phyloP scores from a whole-genome alignment of 2,329 filamentous ascomycete genomes.

The Leptographium lundbergii region DNA sequence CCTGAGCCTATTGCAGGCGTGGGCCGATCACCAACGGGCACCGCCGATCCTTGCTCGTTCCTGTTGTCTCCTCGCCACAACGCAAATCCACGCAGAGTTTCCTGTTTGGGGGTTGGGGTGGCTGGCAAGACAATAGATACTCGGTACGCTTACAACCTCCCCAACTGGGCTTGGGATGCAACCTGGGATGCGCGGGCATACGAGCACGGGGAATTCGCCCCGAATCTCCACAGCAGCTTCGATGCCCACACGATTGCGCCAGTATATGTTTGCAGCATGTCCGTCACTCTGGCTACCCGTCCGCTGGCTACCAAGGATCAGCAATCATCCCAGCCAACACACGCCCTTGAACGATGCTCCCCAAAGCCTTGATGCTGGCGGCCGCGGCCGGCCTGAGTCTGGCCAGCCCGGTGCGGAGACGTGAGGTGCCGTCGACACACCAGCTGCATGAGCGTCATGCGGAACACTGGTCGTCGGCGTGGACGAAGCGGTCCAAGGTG shows the following conservation, averaged over 20 bases:
- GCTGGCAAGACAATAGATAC: neutral
- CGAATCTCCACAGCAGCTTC: neutral
- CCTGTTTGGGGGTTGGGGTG: neutral
- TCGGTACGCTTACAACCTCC: neutral
- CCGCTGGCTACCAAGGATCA: neutral
- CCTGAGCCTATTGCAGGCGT: neutral
- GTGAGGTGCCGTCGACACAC: conserved; percentile 3
- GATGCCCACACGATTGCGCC: neutral
- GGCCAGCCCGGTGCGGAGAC: conserved; percentile 1
- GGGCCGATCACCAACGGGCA: neutral
- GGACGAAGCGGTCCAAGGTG: conserved; percentile 17
- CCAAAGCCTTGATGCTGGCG: neutral
- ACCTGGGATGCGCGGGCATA: neutral
- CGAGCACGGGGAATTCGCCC: neutral
- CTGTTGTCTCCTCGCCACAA: neutral
- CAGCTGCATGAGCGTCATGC: conserved; percentile 16
- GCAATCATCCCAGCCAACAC: neutral
- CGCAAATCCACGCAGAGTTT: neutral
- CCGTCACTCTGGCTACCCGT: neutral
- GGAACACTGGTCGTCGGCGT: conserved; percentile 13
- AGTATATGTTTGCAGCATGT: neutral
- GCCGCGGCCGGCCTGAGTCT: conserved; percentile 1
- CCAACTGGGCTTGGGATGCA: neutral
- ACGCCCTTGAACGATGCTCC: neutral
- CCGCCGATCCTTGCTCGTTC: neutral